phyloP scores from a whole-genome alignment of 148 eudicot species.

The Hydrangea macrophylla region DNA sequence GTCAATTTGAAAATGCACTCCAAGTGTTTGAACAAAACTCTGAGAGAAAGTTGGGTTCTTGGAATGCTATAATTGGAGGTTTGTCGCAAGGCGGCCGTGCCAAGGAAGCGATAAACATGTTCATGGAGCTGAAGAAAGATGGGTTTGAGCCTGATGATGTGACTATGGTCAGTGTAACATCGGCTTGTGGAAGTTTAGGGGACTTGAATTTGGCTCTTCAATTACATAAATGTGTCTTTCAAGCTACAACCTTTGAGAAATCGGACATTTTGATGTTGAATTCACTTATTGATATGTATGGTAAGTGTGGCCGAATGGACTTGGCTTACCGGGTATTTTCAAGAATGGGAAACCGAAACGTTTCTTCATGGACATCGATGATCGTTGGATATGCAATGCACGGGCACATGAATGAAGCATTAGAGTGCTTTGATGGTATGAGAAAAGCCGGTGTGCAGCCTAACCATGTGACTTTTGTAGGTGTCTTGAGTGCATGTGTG shows the following conservation, averaged over 20 bases:
- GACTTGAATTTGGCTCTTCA: conserved; percentile 63
- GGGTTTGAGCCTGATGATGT: conserved; percentile 66
- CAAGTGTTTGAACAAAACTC: conserved; percentile 68
- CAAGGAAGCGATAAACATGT: conserved; percentile 53
- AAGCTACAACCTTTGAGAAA: conserved; percentile 33
- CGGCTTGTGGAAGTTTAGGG: conserved; percentile 72
- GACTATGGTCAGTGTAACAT: conserved; percentile 58
- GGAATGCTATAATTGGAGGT: conserved; percentile 77
- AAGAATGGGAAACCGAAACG: conserved; percentile 49
- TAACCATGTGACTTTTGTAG: conserved; percentile 69
- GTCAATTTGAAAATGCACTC: conserved; percentile 48
- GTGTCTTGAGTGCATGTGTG: conserved; percentile 75
- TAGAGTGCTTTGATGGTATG: conserved; percentile 54
- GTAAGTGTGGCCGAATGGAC: conserved; percentile 89
- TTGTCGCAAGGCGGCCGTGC: conserved; percentile 55
- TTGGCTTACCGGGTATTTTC: conserved; percentile 56
- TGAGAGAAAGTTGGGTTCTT: conserved; percentile 76
- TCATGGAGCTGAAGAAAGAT: conserved; percentile 43
- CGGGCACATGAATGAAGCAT: conserved; percentile 51
- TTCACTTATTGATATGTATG: conserved; percentile 74
- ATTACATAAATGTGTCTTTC: conserved; percentile 62
- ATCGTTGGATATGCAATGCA: conserved; percentile 75
- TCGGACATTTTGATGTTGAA: conserved; percentile 59
- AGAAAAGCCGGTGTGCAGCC: conserved; percentile 49
- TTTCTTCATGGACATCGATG: conserved; percentile 88